phyloP scores from a whole-genome alignment of 1,139 yeast species.

The Suhomyces taliae region DNA sequence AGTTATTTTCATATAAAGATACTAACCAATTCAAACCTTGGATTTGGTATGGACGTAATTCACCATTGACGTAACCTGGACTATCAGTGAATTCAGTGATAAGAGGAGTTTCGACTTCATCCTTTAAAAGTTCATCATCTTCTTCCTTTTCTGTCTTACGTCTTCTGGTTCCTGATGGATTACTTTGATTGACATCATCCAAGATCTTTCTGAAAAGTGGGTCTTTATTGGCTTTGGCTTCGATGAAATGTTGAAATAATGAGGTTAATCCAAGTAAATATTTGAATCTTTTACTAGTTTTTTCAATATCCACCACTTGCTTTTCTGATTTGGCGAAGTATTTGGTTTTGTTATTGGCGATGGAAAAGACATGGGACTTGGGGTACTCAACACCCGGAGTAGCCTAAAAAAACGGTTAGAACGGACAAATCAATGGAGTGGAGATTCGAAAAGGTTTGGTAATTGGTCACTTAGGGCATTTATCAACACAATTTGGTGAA shows the following conservation, averaged over 20 bases:
- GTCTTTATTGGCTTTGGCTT: slow-evolving; percentile 64
- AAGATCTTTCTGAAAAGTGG: slow-evolving; percentile 53
- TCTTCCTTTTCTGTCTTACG: slow-evolving; percentile 71
- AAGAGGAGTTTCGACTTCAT: slow-evolving; percentile 45
- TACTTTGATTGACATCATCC: slow-evolving; percentile 29
- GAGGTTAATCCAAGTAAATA: slow-evolving; percentile 67
- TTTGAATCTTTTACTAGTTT: slow-evolving; percentile 60
- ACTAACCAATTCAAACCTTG: slow-evolving; percentile 94
- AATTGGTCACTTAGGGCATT: too few relatives aligned
- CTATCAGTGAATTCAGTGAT: slow-evolving; percentile 62
- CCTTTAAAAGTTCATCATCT: slow-evolving; percentile 63
- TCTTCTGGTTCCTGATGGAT: slow-evolving; percentile 27
- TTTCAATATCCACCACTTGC: slow-evolving; percentile 46
- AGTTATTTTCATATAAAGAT: slow-evolving; percentile 75
- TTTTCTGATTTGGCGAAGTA: slow-evolving; percentile 54
- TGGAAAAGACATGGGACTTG: slow-evolving; percentile 5
- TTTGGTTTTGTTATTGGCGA: slow-evolving; percentile 12
- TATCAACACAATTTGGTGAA: too few relatives aligned
- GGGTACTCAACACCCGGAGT: slow-evolving; percentile 11
- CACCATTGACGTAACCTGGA: slow-evolving; percentile 65
- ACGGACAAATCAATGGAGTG: too few relatives aligned
- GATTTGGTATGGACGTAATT: slow-evolving; percentile 77
- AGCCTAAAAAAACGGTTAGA: slow-evolving; percentile 11
- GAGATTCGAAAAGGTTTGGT: too few relatives aligned
- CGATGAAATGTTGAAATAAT: slow-evolving; percentile 67